phyloP scores from a whole-genome alignment of 495 filamentous ascomycete genomes.

The Lineolata rhizophorae region DNA sequence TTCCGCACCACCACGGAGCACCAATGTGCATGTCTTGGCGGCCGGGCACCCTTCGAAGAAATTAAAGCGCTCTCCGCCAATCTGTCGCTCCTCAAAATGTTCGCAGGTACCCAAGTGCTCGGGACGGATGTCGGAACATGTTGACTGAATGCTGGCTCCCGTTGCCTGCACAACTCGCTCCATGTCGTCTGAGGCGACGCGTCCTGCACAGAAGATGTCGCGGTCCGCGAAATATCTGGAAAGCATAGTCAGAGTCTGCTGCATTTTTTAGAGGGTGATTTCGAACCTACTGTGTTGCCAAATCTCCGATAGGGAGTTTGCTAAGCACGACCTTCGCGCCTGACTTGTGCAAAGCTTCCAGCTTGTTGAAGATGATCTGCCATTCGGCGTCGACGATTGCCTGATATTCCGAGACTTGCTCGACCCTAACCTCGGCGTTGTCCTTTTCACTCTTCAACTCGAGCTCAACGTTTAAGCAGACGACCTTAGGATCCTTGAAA shows the following conservation, averaged over 20 bases:
- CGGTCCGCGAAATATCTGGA: constrained; percentile 77
- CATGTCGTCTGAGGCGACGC: constrained; percentile 81
- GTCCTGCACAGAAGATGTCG: constrained; percentile 94
- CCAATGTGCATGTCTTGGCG: constrained; percentile 90
- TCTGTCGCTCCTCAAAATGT: constrained; percentile 83
- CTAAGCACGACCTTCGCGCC: constrained; percentile 92
- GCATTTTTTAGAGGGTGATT: too few relatives aligned
- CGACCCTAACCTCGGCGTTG: constrained; percentile 92
- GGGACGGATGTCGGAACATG: constrained; percentile 82
- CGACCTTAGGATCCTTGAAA: constrained; percentile 81
- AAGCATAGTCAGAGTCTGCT: too few relatives aligned
- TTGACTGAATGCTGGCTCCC: constrained; percentile 79
- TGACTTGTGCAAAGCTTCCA: constrained; percentile 78
- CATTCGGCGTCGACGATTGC: constrained; percentile 98
- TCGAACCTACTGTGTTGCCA: constrained; percentile 81
- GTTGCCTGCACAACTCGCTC: constrained; percentile 91
- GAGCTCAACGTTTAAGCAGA: constrained; percentile 91
- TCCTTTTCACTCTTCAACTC: constrained; percentile 98
- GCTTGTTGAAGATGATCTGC: constrained; percentile 99
- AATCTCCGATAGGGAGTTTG: constrained; percentile 91
- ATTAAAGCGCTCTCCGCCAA: constrained; percentile 93
- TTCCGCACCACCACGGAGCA: constrained; percentile 88
- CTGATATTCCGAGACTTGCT: constrained; percentile 98
- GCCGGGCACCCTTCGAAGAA: constrained; percentile 89
- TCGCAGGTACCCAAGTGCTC: constrained; percentile 85